phyloP scores from a whole-genome alignment of 306 rosid genomes.

The Malus sieversii region DNA sequence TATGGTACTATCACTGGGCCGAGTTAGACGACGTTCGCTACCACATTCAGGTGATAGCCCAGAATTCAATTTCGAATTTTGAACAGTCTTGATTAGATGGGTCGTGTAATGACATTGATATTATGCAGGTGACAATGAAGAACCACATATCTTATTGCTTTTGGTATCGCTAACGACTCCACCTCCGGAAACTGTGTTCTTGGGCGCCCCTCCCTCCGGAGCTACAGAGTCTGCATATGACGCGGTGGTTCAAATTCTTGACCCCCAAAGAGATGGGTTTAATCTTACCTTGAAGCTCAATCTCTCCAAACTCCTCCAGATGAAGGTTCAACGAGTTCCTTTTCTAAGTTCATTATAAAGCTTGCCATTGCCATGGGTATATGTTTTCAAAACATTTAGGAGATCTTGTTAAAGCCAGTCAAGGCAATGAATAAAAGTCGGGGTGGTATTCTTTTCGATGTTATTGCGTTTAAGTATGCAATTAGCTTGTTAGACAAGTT shows the following conservation, averaged over 20 bases:
- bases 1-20: conserved; percentile 66
- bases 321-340: conserved; percentile 67
- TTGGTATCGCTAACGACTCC: conserved; percentile 82
- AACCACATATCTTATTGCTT: conserved; percentile 57
- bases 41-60: conserved; percentile 67
- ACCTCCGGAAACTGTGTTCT: conserved; percentile 74
- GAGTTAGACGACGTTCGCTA: conserved; percentile 91
- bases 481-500: neutral
- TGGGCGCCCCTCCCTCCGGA: conserved; percentile 76
- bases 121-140: conserved; percentile 68
- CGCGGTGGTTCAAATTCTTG: conserved; percentile 68
- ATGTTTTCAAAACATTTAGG: conserved; percentile 22
- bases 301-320: conserved; percentile 69
- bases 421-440: no score
- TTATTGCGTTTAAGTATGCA: neutral
- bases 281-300: conserved; percentile 80
- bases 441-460: no score
- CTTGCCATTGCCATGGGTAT: conserved; percentile 20
- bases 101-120: neutral
- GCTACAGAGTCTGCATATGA: conserved; percentile 86
- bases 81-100: neutral
- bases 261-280: conserved; percentile 98
- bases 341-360: conserved; percentile 33
- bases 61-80: neutral
- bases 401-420: neutral